These are phyloP conservation scores for Saccharomyces cerevisiae DNA, from an alignment of 805 yeast genomes.

Conservation along the genomic window DNA sequence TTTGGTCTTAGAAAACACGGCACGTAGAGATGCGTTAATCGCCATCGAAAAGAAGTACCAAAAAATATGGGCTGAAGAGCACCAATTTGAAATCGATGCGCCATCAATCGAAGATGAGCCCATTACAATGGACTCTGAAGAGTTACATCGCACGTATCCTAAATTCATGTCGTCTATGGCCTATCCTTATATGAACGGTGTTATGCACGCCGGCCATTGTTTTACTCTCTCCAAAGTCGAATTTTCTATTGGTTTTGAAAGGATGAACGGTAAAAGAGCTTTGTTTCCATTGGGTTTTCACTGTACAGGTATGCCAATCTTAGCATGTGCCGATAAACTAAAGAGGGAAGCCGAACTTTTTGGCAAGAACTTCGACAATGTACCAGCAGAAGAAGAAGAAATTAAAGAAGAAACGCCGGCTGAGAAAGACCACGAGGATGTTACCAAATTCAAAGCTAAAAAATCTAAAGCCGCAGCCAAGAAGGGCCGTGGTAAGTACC, in stretches of 20 bases:
- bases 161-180: conserved; percentile 93
- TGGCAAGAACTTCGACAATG: conserved; percentile 70
- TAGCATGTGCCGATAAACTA: conserved; percentile 91
- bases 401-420: conserved; percentile 27
- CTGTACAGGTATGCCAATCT: conserved; percentile 98
- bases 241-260: conserved; percentile 85
- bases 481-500: conserved; percentile 88
- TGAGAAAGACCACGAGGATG: conserved; percentile 52
- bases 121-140: conserved; percentile 50
- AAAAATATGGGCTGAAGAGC: conserved; percentile 77
- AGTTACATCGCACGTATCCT: conserved; percentile 70
- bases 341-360: conserved; percentile 86
- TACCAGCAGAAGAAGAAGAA: conserved; percentile 55
- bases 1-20: conserved; percentile 50
- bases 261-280: conserved; percentile 89
- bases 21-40: conserved; percentile 89
- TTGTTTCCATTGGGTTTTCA: conserved; percentile 96
- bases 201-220: conserved; percentile 93
- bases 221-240: conserved; percentile 93
- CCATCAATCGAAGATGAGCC: conserved; percentile 64
- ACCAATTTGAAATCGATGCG: conserved; percentile 79
- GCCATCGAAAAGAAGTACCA: conserved; percentile 86
- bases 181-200: conserved; percentile 98
- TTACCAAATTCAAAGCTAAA: conserved; percentile 84
- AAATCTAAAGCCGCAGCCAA: conserved; percentile 92